Evolutionary conservation across 495 filamentous ascomycete species (phyloP), one percentile per base, ranked within the genome.

Genomic region (Aspergillus bridgeri): DNA sequence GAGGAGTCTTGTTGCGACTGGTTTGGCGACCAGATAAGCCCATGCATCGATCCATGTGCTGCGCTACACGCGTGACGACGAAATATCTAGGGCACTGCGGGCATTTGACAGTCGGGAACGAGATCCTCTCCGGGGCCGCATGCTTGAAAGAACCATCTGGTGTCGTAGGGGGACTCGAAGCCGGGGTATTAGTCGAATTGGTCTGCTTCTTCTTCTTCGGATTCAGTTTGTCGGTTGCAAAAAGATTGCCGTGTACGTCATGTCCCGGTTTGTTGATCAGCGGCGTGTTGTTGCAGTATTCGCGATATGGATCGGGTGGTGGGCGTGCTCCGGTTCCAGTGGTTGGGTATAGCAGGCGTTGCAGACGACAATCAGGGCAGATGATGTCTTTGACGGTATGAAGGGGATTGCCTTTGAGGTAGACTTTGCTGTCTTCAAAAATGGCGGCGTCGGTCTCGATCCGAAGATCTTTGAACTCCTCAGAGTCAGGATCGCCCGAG

Each of bases 221-320:
- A 56, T 82, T 82, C n/a, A 76, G 66, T 66, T 81, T 81, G 66
- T 75, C 76, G n/a, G 74, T 77, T 0, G 81, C 79, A 66, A 86
- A 94, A 9, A 85, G 86, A 65, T 91, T 91, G 51, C 89, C 90
- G 67, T 94, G 90, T 44, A 93, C 88, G 66, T 95, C 90, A 71
- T 86, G 86, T 52, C 88, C 88, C 2, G 86, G 83, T 64, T 85
- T 82, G 53, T 82, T 82, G 64, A 89, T 85, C 71, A 86, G 86
- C 11, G 90, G 89, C 51, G 85, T 85, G 56, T 83, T 86, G 63
- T 85, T 85, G 78, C 90, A 95, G 72, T 92, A 95, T 60, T 80
- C 77, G 61, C 81, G 72, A 60, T 81, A 76, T 2, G 81, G 80
- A 58, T 89, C 85, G 4, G 74, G 73, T 6, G 83, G 81, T 61